Conservation (phyloP, 1,139 yeast genomes). For the Candida anutae region DNA sequence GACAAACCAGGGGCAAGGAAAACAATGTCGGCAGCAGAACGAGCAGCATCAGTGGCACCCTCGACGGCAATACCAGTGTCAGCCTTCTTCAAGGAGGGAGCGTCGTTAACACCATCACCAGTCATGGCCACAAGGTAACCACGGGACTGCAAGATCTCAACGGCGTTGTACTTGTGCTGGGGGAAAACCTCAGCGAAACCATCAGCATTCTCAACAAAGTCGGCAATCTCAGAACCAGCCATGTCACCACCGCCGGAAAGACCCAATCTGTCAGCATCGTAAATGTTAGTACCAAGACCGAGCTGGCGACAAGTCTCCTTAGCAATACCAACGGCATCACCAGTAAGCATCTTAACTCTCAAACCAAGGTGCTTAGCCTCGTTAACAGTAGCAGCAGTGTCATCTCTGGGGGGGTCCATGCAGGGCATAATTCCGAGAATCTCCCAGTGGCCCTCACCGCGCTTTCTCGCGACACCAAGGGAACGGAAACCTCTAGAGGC, state of each 20-base stretch:
- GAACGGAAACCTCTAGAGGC: conserved; percentile 99
- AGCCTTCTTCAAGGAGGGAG: conserved; percentile 93
- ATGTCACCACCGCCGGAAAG: conserved; percentile 93
- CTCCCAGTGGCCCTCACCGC: conserved; percentile 99
- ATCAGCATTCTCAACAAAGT: conserved; percentile 92
- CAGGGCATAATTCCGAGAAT: conserved; percentile 97
- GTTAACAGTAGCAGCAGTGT: conserved; percentile 90
- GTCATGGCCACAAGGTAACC: conserved; percentile 97
- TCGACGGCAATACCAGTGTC: conserved; percentile 97
- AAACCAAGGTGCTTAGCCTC: conserved; percentile 93
- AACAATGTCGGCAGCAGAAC: conserved; percentile 95
- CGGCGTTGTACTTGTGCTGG: conserved; percentile 90
- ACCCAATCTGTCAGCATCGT: conserved; percentile 96
- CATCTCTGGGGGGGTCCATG: conserved; percentile 99
- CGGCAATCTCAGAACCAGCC: conserved; percentile 95
- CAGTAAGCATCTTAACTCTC: conserved; percentile 96
- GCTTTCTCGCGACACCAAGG: conserved; percentile 97
- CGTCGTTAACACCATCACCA: conserved; percentile 98
- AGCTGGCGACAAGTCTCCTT: conserved; percentile 98
- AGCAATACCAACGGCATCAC: conserved; percentile 99
- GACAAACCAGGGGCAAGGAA: conserved; percentile 95
- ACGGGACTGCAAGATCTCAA: conserved; percentile 82
- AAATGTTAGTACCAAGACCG: conserved; percentile 94
- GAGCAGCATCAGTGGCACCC: conserved; percentile 95
- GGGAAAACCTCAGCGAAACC: conserved; percentile 98